These are phyloP conservation scores for Scheffersomyces illinoinensis DNA, from an alignment of 1,139 yeast genomes.

Conservation along the genomic window DNA sequence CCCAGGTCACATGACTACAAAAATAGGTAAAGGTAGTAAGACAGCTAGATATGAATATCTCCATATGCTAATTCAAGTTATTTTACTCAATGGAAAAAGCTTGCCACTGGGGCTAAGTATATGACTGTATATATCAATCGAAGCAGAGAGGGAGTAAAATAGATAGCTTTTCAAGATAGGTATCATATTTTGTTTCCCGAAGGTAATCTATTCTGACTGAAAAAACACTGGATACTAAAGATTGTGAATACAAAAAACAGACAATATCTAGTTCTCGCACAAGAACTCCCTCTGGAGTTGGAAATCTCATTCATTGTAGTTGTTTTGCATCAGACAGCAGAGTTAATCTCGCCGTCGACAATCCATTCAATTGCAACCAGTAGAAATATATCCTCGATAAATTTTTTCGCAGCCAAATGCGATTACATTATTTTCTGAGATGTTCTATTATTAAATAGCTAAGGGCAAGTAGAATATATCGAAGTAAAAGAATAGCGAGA, in stretches of 20 bases:
- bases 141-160: too few relatives aligned
- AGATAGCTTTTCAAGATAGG: too few relatives aligned
- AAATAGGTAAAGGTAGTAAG: neutral
- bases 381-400: neutral
- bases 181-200: too few relatives aligned
- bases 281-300: neutral
- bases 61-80: neutral
- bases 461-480: neutral
- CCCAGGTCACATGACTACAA: neutral
- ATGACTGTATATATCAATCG: too few relatives aligned
- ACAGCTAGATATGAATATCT: neutral
- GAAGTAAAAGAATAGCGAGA: neutral
- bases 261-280: neutral
- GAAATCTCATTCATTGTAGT: neutral
- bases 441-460: neutral
- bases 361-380: neutral
- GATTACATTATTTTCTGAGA: neutral
- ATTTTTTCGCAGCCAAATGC: neutral
- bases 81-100: neutral
- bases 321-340: neutral
- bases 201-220: too few relatives aligned
- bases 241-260: too few relatives aligned
- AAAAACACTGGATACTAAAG: too few relatives aligned
- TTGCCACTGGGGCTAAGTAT: neutral
- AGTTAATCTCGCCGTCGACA: neutral